phyloP scores from a whole-genome alignment of 2,329 filamentous ascomycete genomes.

The Clarireedia homoeocarpa region DNA sequence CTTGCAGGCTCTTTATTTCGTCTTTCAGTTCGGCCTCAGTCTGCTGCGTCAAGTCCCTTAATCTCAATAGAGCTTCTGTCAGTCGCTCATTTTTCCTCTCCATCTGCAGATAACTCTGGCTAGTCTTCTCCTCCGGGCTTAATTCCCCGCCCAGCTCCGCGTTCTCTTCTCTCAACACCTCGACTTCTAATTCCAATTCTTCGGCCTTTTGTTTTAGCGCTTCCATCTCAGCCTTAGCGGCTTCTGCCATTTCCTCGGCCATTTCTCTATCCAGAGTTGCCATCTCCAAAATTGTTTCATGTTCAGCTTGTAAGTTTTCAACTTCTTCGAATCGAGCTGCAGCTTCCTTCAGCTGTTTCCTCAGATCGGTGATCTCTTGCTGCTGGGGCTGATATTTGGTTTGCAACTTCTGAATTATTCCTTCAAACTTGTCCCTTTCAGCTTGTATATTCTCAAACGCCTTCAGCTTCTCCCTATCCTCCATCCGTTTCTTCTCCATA shows the following conservation, averaged over 20 bases:
- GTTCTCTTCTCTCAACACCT: slow-evolving; percentile 82
- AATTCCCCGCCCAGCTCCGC: slow-evolving; percentile 76
- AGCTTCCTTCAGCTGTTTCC: slow-evolving; percentile 69
- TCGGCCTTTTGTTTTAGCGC: slow-evolving; percentile 67
- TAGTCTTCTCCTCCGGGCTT: slow-evolving; percentile 78
- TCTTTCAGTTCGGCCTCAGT: slow-evolving; percentile 72
- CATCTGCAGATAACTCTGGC: slow-evolving; percentile 83
- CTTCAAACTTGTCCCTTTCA: slow-evolving; percentile 72
- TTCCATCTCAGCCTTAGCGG: slow-evolving; percentile 72
- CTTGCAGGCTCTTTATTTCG: slow-evolving; percentile 66
- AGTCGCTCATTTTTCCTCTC: slow-evolving; percentile 84
- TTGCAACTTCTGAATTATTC: slow-evolving; percentile 84
- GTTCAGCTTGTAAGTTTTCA: slow-evolving; percentile 70
- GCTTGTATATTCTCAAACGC: slow-evolving; percentile 66
- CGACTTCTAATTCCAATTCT: slow-evolving; percentile 80
- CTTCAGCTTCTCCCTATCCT: slow-evolving; percentile 81
- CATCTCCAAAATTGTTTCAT: slow-evolving; percentile 78
- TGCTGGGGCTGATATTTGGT: slow-evolving; percentile 80
- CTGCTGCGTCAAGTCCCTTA: slow-evolving; percentile 82
- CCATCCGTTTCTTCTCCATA: slow-evolving; percentile 76
- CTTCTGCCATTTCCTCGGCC: slow-evolving; percentile 88
- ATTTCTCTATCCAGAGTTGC: slow-evolving; percentile 88
- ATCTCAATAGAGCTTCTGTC: slow-evolving; percentile 71
- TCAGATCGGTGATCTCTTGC: slow-evolving; percentile 68
- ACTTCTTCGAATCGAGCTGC: slow-evolving; percentile 61